Percentiles rank a stretch among this genome's conserved stretches.
These are phyloP conservation scores for Termitomyces sp. DNA, from an alignment of 768 basidiomycete genomes.

Conservation along the genomic window DNA sequence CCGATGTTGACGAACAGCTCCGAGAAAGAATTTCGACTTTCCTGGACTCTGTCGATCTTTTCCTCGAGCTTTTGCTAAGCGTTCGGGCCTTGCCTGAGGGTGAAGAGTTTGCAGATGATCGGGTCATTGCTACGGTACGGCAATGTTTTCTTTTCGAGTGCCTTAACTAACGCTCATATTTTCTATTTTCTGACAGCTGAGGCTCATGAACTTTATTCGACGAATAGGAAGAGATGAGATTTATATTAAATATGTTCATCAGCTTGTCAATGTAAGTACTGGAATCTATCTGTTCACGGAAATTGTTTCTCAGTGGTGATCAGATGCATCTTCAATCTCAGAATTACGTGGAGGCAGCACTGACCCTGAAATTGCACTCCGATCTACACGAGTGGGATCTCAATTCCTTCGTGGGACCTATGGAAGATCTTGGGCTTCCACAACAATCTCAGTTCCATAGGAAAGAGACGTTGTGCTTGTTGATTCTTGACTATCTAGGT, in stretches of 20 bases:
- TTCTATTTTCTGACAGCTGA: constrained; percentile 46
- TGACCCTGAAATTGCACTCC: constrained; percentile 90
- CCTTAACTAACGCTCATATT: background rate
- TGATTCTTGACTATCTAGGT: constrained; percentile 95
- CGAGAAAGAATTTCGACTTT: constrained; percentile 75
- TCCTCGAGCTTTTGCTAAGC: constrained; percentile 85
- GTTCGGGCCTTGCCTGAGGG: constrained; percentile 88
- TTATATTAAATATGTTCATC: constrained; percentile 94
- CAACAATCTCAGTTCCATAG: constrained; percentile 92
- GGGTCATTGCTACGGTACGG: constrained; percentile 82
- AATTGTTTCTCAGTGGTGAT: constrained; percentile 13
- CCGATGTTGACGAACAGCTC: constrained; percentile 74
- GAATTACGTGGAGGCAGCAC: constrained; percentile 88
- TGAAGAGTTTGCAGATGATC: constrained; percentile 91
- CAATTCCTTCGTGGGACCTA: constrained; percentile 72
- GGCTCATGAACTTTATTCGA: constrained; percentile 91
- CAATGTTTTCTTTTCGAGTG: background rate
- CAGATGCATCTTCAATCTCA: constrained; percentile 87
- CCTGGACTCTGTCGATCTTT: constrained; percentile 85
- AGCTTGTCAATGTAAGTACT: constrained; percentile 75
- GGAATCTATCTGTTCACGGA: constrained; percentile 2
- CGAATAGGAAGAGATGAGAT: constrained; percentile 90
- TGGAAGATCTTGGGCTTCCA: constrained; percentile 86
- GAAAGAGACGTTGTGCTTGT: constrained; percentile 86
- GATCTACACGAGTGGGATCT: constrained; percentile 91